These are phyloP conservation scores for Talaromyces marneffei DNA, from an alignment of 2,329 filamentous ascomycete genomes.

Conservation along the genomic window DNA sequence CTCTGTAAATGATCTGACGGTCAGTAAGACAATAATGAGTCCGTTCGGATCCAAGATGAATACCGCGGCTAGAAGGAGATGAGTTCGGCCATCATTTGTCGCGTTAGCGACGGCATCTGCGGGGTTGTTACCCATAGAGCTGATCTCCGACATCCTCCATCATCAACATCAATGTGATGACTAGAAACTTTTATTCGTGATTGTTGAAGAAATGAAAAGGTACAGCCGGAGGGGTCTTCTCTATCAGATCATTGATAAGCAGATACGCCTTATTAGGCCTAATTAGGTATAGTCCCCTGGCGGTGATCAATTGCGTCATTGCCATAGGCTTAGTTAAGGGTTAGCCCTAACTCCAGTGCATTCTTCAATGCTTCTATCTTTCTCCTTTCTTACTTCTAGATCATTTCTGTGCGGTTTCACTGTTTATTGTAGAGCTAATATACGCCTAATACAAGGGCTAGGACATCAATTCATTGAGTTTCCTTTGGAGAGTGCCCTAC, in stretches of 20 bases:
- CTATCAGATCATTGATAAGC: constrained; percentile 2
- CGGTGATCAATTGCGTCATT: neutral
- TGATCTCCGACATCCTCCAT: constrained; percentile 5
- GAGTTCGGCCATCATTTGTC: constrained; percentile 8
- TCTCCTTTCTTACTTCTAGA: neutral
- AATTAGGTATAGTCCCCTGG: neutral
- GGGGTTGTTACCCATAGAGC: neutral
- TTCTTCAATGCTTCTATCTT: neutral
- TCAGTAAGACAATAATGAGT: neutral
- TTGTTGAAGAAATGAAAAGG: neutral
- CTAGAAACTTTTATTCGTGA: neutral
- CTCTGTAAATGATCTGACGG: neutral
- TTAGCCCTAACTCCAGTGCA: neutral
- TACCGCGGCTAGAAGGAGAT: constrained; percentile 12
- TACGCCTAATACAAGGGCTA: too few relatives aligned
- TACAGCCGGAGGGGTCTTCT: neutral
- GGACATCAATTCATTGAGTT: too few relatives aligned
- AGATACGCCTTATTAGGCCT: neutral
- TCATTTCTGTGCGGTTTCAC: too few relatives aligned
- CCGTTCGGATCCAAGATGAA: neutral
- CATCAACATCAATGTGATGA: neutral
- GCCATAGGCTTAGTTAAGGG: neutral
- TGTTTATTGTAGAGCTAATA: too few relatives aligned
- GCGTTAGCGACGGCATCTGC: constrained; percentile 8
- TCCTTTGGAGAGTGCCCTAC: too few relatives aligned